Evolutionary conservation across 1,284 basidiomycete species (phyloP).

Genomic region (Pascua sp.): DNA sequence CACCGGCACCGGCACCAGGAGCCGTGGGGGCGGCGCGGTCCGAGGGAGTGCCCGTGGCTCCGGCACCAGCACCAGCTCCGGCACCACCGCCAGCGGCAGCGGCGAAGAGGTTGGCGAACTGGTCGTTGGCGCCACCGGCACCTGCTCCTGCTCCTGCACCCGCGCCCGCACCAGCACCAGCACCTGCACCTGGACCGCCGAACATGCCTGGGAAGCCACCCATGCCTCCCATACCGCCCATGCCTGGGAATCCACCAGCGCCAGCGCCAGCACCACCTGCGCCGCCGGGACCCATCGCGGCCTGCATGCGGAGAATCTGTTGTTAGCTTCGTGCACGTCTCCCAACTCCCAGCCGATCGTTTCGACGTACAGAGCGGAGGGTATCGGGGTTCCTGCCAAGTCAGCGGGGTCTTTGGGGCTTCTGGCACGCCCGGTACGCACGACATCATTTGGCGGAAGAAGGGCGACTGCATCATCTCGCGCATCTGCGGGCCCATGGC

Average conservation of each 20-base stretch:
- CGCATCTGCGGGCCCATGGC: constrained; percentile 76
- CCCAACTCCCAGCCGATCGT: too few relatives aligned
- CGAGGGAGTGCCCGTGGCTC: background rate
- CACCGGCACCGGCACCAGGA: constrained; percentile 5
- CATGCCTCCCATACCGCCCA: constrained; percentile 30
- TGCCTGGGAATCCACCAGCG: constrained; percentile 24
- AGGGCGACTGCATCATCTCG: constrained; percentile 72
- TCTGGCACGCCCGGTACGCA: too few relatives aligned
- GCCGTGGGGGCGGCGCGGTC: constrained; percentile 8
- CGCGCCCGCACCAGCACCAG: constrained; percentile 22
- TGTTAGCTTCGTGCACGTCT: constrained; percentile 5
- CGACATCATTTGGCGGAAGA: constrained; percentile 72
- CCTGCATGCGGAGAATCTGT: constrained; percentile 74
- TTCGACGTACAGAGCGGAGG: constrained; percentile 28
- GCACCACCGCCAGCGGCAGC: constrained; percentile 18
- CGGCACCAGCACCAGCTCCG: constrained; percentile 7
- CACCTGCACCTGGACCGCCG: constrained; percentile 21
- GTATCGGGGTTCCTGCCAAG: constrained; percentile 39
- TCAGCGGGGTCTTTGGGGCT: too few relatives aligned
- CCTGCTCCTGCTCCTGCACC: constrained; percentile 20
- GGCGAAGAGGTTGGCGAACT: constrained; percentile 46
- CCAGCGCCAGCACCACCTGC: constrained; percentile 22
- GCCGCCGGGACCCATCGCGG: constrained; percentile 39
- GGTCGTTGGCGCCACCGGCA: constrained; percentile 26
- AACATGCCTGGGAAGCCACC: constrained; percentile 30